Conservation (phyloP, 495 filamentous ascomycete genomes). For the Halenospora varia region DNA sequence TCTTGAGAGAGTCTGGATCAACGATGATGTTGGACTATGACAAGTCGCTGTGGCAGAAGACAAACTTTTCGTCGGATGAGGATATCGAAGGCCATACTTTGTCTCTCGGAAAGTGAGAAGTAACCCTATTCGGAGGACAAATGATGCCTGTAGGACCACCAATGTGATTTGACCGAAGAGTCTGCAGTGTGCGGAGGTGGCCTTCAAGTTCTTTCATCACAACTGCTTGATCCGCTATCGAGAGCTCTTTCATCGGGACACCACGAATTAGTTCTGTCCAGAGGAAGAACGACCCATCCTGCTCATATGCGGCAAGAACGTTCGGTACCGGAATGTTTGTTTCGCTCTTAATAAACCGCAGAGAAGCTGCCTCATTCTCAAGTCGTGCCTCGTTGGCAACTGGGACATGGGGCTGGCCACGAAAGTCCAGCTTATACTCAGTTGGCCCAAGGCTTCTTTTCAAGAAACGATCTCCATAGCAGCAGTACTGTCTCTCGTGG, state of each 20-base stretch:
- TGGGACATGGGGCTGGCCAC: neutral
- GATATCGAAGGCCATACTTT: neutral
- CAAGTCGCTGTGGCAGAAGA: constrained; percentile 33
- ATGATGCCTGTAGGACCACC: neutral
- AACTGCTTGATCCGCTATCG: neutral
- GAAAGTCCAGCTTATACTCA: neutral
- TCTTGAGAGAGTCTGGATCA: neutral
- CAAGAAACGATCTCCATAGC: neutral
- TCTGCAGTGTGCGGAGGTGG: neutral
- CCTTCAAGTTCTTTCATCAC: neutral
- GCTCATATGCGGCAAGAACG: neutral
- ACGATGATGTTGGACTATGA: constrained; percentile 25
- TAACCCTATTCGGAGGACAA: neutral
- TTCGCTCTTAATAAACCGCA: neutral
- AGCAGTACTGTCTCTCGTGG: neutral
- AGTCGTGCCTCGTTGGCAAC: neutral
- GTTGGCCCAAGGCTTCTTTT: neutral
- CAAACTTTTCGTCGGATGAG: constrained; percentile 10
- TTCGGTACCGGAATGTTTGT: constrained; percentile 11
- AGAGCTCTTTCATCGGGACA: constrained; percentile 4
- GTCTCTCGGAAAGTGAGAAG: neutral
- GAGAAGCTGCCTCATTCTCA: constrained; percentile 3
- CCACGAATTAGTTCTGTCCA: constrained; percentile 3
- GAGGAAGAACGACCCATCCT: constrained; percentile 2
- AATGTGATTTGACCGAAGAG: neutral